Percentiles rank a stretch among this genome's conserved stretches.
These are phyloP conservation scores for Colletotrichum endophyticum DNA, from an alignment of 2,329 filamentous ascomycete genomes.

Conservation along the genomic window DNA sequence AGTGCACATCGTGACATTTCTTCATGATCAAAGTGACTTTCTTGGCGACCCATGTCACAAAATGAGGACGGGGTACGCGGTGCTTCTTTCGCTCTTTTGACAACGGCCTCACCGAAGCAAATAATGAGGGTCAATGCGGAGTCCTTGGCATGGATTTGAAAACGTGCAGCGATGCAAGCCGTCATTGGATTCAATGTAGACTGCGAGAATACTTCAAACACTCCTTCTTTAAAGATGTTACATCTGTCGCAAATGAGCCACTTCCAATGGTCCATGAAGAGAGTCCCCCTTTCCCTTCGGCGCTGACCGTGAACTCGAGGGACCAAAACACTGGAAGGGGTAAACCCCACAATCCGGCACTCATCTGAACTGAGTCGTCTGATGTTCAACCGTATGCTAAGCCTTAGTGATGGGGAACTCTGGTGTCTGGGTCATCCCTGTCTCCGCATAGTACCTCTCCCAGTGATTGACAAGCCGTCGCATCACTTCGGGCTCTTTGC, in stretches of 20 bases:
- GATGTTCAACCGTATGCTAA: neutral
- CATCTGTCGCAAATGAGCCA: neutral
- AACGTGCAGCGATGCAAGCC: neutral
- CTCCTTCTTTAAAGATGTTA: neutral
- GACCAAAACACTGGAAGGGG: neutral
- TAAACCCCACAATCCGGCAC: neutral
- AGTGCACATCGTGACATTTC: neutral
- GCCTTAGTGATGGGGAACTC: conserved; percentile 1
- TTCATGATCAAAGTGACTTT: neutral
- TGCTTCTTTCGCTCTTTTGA: neutral
- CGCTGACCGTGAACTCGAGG: neutral
- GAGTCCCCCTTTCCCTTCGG: neutral
- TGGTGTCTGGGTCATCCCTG: neutral
- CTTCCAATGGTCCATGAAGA: neutral
- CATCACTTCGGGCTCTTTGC: neutral
- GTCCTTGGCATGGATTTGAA: neutral
- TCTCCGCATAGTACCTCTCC: neutral
- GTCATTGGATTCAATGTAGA: neutral
- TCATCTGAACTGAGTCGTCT: neutral
- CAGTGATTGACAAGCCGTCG: neutral
- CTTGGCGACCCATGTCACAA: neutral
- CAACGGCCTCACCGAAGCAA: neutral
- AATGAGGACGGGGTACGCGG: neutral
- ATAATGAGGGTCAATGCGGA: neutral
- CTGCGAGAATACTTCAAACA: neutral